A percentile compares a stretch with the other conserved stretches of the same genome.
Evolutionary conservation across 2,329 filamentous ascomycete species (phyloP).

Genomic region (Fusarium buharicum): DNA sequence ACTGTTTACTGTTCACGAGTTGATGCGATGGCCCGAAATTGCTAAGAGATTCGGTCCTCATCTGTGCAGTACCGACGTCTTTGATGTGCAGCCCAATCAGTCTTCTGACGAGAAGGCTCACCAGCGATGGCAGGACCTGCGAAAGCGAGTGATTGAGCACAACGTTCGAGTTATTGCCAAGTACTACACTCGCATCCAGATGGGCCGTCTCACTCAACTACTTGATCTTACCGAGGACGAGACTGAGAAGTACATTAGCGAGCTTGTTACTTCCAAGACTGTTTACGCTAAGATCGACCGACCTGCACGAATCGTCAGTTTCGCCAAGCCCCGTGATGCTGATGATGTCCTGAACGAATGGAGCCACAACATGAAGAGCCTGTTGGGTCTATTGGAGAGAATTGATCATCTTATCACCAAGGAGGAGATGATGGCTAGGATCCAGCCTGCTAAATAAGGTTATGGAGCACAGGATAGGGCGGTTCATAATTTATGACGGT

Average conservation of each 20-base stretch:
- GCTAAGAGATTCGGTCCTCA: slow-evolving; percentile 89
- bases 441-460: slow-evolving; percentile 71
- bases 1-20: slow-evolving; percentile 92
- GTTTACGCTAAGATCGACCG: slow-evolving; percentile 98
- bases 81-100: slow-evolving; percentile 72
- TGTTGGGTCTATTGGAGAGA: slow-evolving; percentile 84
- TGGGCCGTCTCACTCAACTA: slow-evolving; percentile 87
- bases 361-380: slow-evolving; percentile 97
- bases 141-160: slow-evolving; percentile 98
- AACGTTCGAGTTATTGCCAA: slow-evolving; percentile 97
- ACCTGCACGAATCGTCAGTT: slow-evolving; percentile 89
- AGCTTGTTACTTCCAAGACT: slow-evolving; percentile 96
- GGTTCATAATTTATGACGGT: slow-evolving; percentile 45
- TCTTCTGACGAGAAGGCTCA: slow-evolving; percentile 82
- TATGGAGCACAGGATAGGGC: slow-evolving; percentile 46
- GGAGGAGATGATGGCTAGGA: slow-evolving; percentile 99
- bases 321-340: slow-evolving; percentile 92
- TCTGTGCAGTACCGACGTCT: slow-evolving; percentile 89
- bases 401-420: slow-evolving; percentile 99
- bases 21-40: slow-evolving; percentile 98
- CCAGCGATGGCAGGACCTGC: slow-evolving; percentile 90
- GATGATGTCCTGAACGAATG: slow-evolving; percentile 98
- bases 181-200: slow-evolving; percentile 98
- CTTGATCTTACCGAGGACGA: slow-evolving; percentile 94
- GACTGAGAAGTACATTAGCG: slow-evolving; percentile 98